phyloP scores from a whole-genome alignment of 2,329 filamentous ascomycete species.

The Cladosporium velox region DNA sequence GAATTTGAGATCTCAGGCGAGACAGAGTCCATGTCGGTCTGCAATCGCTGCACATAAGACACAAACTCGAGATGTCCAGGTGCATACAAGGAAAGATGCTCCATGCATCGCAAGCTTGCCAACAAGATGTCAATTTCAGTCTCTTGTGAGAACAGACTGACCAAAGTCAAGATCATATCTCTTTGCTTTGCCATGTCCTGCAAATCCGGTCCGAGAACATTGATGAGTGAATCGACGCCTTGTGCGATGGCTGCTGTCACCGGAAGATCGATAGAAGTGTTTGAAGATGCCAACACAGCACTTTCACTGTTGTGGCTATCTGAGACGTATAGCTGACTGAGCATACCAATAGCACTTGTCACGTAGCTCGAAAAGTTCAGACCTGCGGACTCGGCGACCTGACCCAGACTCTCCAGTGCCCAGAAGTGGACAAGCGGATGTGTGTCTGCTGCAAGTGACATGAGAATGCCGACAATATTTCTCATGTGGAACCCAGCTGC shows the following conservation, averaged over 20 bases:
- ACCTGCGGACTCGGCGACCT: slow-evolving; percentile 88
- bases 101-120: slow-evolving; percentile 78
- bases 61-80: slow-evolving; percentile 82
- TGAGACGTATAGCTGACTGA: slow-evolving; percentile 87
- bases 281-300: slow-evolving; percentile 77
- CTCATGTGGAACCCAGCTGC: slow-evolving; percentile 94
- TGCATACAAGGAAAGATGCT: slow-evolving; percentile 90
- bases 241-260: slow-evolving; percentile 81
- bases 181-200: slow-evolving; percentile 91
- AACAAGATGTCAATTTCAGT: slow-evolving; percentile 71
- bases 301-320: slow-evolving; percentile 90
- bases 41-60: slow-evolving; percentile 79
- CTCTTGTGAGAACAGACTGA: slow-evolving; percentile 72
- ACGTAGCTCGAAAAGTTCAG: slow-evolving; percentile 90
- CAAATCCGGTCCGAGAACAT: slow-evolving; percentile 90
- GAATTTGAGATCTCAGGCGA: slow-evolving; percentile 72
- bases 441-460: slow-evolving; percentile 93
- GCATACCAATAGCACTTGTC: slow-evolving; percentile 85
- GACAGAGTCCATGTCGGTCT: slow-evolving; percentile 72
- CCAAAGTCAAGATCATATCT: slow-evolving; percentile 84
- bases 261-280: slow-evolving; percentile 81
- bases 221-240: slow-evolving; percentile 93
- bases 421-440: slow-evolving; percentile 96
- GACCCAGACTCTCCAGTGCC: slow-evolving; percentile 84
- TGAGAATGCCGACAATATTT: slow-evolving; percentile 95